These are phyloP conservation scores for Beta vulgaris DNA, from an alignment of 148 eudicot species.

Conservation along the genomic window DNA sequence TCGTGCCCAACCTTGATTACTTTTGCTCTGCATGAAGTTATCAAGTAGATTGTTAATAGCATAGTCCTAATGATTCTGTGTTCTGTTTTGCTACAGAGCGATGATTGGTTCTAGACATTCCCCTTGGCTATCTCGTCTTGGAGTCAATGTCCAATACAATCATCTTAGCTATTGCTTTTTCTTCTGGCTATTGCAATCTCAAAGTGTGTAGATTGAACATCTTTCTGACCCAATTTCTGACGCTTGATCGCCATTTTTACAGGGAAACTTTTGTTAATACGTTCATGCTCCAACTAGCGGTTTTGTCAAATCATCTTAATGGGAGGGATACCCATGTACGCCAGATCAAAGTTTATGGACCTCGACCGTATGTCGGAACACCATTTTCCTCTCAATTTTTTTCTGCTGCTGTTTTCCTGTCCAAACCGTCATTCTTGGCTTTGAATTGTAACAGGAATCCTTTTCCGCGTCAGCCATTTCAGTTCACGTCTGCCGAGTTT, in stretches of 20 bases:
- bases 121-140: background rate
- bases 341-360: slow-evolving; percentile 95
- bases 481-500: slow-evolving; percentile 43
- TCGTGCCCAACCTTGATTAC: background rate
- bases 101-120: background rate
- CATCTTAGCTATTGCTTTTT: background rate
- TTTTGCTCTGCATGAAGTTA: background rate
- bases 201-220: background rate
- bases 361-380: slow-evolving; percentile 60
- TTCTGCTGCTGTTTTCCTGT: background rate
- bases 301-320: slow-evolving; percentile 80
- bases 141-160: background rate
- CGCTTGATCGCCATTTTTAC: slow-evolving; percentile 27
- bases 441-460: slow-evolving; percentile 36
- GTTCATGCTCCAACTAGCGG: slow-evolving; percentile 86
- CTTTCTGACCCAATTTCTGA: background rate
- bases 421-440: slow-evolving; percentile 5
- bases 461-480: slow-evolving; percentile 41
- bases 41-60: background rate
- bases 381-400: slow-evolving; percentile 5
- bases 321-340: slow-evolving; percentile 94
- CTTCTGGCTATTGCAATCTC: background rate
- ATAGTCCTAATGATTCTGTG: background rate
- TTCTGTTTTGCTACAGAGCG: background rate
- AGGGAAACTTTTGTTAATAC: slow-evolving; percentile 94